Conservation (phyloP, 306 rosid species). For the Cucurbita maxima region DNA sequence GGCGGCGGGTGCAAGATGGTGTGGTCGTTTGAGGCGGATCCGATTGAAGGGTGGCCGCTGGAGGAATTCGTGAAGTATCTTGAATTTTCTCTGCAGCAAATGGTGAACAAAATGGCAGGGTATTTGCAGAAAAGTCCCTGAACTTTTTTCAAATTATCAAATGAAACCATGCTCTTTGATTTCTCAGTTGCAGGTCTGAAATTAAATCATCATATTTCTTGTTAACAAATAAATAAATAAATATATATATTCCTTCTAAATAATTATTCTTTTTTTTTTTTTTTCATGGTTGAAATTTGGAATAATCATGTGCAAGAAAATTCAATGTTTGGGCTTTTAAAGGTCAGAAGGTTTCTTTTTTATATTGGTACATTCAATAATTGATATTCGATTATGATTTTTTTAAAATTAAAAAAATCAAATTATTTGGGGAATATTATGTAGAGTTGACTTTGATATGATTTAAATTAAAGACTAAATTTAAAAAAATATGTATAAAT, state of each 20-base stretch:
- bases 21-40: conserved; percentile 48
- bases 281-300: no score
- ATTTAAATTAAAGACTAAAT: no score
- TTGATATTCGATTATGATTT: background rate
- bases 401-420: background rate
- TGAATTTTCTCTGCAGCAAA: conserved; percentile 11
- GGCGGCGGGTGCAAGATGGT: conserved; percentile 30
- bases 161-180: background rate
- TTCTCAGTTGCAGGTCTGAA: no score
- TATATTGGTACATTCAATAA: background rate
- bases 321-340: background rate
- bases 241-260: no score
- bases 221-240: no score
- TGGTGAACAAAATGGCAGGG: conserved; percentile 30
- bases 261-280: no score
- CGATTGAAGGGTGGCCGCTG: conserved; percentile 28
- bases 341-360: background rate
- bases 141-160: no score
- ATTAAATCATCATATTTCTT: no score
- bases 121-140: background rate
- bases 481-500: no score
- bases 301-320: background rate
- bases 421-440: background rate
- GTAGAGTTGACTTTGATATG: no score
- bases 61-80: conserved; percentile 19